Base-by-base conservation (phyloP, 768 basidiomycete genomes). In the Roridomyces roridus region DNA sequence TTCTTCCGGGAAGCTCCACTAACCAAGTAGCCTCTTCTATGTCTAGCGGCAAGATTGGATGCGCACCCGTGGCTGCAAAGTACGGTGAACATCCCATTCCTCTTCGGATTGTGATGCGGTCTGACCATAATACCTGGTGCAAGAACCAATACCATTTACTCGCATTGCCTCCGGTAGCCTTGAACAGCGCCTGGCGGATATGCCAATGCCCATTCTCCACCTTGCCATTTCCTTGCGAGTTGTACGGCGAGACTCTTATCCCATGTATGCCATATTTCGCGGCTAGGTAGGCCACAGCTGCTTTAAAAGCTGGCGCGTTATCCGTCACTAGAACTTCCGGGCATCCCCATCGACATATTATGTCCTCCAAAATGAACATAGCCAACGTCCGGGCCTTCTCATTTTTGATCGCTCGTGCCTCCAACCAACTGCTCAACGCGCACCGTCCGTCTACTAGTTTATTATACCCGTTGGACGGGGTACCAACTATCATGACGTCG, bases 81-180 rank as follows among this genome's bases (percentile, higher is more conserved):
- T 67, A 74, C 0, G 70, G 69, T 1, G 71, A 73, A 52, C 67
- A 67, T 0, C 73, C 71, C 0, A 62, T 57, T 8, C 63, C 26
- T 18, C 62, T 65, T 25, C 67, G 21, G 10, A 70, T 56, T 0
- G 71, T 69, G 5, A 71, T 59, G 21, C 67, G 53, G 31, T 75
- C 70, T 2, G 78, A 68, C 74, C 75, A 79, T 9, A 77, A 63
- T 0, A 72, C 65, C 4, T 67, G 61, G 2, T 62, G 57, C 0
- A 67, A 60, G 12, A 65, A 59, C 31, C 49, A 57, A 10, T 46
- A 65, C 76, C 77, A 79, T 28, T 70, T 69, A 0, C 56, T 36
- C 1, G 64, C 34, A 70, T 42, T 2, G 66, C 37, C n/a, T 70
- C 63, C 8, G 68, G 47, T 2, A 76, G n/a, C n/a, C n/a, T n/a